Evolutionary conservation across 108 stramenopile species (phyloP), one percentile per base, ranked within the genome.

Genomic region (Mayamaea pseudoterrestris): DNA sequence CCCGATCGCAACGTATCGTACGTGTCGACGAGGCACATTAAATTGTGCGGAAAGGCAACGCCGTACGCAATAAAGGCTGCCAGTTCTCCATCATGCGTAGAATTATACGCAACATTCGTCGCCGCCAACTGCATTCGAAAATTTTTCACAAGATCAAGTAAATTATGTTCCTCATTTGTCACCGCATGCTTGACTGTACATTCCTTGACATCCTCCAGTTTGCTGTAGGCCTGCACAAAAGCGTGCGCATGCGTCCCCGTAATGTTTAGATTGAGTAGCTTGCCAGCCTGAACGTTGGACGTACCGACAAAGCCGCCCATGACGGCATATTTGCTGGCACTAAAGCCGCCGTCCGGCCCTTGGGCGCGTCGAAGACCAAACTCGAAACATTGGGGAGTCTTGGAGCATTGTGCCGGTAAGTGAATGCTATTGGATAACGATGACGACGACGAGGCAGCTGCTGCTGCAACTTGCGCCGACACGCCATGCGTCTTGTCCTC

Each of bases 301-400:
- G 96, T 98, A 17, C 64, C 96, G 52, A 93, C 90, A 57, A 99
- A 99, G 8, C 97, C 97, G 14, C 96, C 98, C 24, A 96, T 20
- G 55, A 82, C 82, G 32, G 80, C 50, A 58, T 99, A 99, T 30
- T 94, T 89, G 27, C 74, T 74, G 11, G 96, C 98, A 18, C 78
- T 73, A 36, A 94, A 74, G 21, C 78, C 98, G 18, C 98, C 98
- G 65, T 99, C 95, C 0, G 96, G 97, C 14, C 96, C 98, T 64
- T 98, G 95, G 1, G 98, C 97, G 3, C 98, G 73, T 21, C 98
- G 67, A 35, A 97, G 61, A 3, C 98, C 98, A 69, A 99, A 99
- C 69, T 99, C 97, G 22, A 95, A 61, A 50, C 80, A 87, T 21
- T 57, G 65, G 9, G 66, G 65, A 14, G 23, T 12, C 30, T 44